Evolutionary conservation across 805 yeast genomes (phyloP).

Genomic region (Myxozyma sirexii): DNA sequence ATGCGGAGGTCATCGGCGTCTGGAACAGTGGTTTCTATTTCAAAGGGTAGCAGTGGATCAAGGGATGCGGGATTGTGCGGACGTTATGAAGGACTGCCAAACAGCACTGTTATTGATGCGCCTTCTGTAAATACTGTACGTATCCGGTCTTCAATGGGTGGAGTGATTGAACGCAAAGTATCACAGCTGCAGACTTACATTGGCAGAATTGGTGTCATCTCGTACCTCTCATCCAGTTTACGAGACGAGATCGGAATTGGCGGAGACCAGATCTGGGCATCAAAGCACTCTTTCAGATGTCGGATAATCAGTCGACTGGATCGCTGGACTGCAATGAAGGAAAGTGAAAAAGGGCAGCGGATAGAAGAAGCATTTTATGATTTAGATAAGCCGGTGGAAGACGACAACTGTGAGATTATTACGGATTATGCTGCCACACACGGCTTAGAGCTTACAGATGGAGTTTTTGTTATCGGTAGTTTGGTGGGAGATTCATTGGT

Average conservation of each 20-base stretch:
- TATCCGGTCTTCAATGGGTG: conserved; percentile 5
- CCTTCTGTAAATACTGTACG: neutral
- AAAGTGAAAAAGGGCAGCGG: neutral
- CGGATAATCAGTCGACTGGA: conserved; percentile 17
- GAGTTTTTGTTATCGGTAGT: conserved; percentile 40
- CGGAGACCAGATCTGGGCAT: conserved; percentile 28
- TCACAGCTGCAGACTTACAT: conserved; percentile 35
- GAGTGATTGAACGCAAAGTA: conserved; percentile 15
- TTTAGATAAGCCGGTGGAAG: conserved; percentile 6
- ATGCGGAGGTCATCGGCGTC: conserved; percentile 35
- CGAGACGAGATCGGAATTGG: conserved; percentile 28
- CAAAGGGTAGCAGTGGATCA: neutral
- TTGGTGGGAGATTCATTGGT: conserved; percentile 42
- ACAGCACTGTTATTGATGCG: conserved; percentile 15
- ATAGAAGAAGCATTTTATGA: neutral
- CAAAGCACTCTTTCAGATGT: conserved; percentile 14
- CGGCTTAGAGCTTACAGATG: conserved; percentile 32
- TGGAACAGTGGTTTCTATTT: neutral
- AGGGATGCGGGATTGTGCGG: conserved; percentile 4
- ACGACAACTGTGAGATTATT: neutral
- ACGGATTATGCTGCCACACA: conserved; percentile 21
- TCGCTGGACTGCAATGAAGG: conserved; percentile 12
- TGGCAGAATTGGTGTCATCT: conserved; percentile 41
- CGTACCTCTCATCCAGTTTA: conserved; percentile 33
- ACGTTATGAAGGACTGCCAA: conserved; percentile 31